Base-by-base conservation (phyloP, 108 stramenopile species). In the Mayamaea pseudoterrestris region DNA sequence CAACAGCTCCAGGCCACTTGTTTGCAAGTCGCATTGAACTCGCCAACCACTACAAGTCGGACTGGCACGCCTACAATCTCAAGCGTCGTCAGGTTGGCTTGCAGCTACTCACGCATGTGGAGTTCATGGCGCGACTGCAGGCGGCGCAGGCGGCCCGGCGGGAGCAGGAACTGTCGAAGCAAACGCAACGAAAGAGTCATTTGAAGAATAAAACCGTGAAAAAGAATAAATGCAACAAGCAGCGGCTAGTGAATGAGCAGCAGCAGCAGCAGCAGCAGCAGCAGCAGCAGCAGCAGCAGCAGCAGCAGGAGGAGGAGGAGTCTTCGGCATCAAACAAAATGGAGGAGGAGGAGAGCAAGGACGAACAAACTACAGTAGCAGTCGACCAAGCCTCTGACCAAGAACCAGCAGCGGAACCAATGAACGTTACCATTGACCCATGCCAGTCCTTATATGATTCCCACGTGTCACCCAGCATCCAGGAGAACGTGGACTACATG, bases 61-160 rank as follows among this genome's bases (percentile, higher is more conserved):
- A 93, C 48, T 96, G 97, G 97, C 97, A 98, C 67, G 71, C 80
- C 45, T 94, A 95, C 75, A 98, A 98, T 66, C 72, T 96, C 44
- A 93, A 91, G 63, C 85, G 95, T 35, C 80, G 93, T 35, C 83
- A 92, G 37, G 82, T 83, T 7, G 74, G 66, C 17, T 59, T 96
- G 52, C 68, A 76, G 22, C 53, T 84, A 54, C 35, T 93, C 34
- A 57, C 62, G 30, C 73, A 88, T 46, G 23, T 21, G 21, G 86
- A 89, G 26, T 93, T 93, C 49, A 63, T 66, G 39, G 59, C 69
- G 7, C 75, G 92, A 25, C 53, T 74, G 55, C 80, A 80, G 30
- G 92, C 92, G 29, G 92, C 92, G 41, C 46, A 78, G 58, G 77
- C 80, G 12, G 27, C 82, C 50, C 50, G 72, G 44, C 61, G 61